phyloP scores from a whole-genome alignment of 2,329 filamentous ascomycete genomes.

The Ophiostoma australiae region DNA sequence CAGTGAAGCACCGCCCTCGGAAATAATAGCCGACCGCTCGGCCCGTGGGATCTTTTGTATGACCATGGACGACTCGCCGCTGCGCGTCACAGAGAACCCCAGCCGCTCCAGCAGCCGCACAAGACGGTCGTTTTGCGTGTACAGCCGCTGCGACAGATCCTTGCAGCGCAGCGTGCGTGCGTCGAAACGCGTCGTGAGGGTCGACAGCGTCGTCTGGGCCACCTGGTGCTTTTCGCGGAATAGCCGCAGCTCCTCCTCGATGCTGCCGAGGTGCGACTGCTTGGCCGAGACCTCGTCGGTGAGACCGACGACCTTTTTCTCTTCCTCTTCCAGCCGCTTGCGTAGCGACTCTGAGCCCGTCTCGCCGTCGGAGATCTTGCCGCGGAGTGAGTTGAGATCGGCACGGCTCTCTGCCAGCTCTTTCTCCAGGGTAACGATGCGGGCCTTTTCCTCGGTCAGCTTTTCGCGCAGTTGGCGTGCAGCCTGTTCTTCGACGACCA shows the following conservation, averaged over 20 bases:
- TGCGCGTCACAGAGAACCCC: constrained; percentile 74
- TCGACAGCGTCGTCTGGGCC: constrained; percentile 48
- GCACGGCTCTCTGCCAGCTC: constrained; percentile 61
- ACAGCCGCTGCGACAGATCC: constrained; percentile 78
- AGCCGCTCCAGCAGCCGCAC: constrained; percentile 77
- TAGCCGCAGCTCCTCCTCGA: constrained; percentile 69
- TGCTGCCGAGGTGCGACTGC: constrained; percentile 68
- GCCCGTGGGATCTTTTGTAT: constrained; percentile 66
- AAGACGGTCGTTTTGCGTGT: constrained; percentile 79
- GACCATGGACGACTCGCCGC: constrained; percentile 63
- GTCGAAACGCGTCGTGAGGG: constrained; percentile 56
- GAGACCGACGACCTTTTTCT: constrained; percentile 62
- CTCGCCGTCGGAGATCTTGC: constrained; percentile 74
- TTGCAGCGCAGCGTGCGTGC: constrained; percentile 68
- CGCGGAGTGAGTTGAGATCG: constrained; percentile 63
- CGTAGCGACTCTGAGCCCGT: constrained; percentile 75
- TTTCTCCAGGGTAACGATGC: constrained; percentile 48
- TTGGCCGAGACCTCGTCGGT: constrained; percentile 58
- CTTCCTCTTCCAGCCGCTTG: constrained; percentile 69
- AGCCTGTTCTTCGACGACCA: constrained; percentile 48
- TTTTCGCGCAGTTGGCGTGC: constrained; percentile 50
- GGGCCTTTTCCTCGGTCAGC: constrained; percentile 51
- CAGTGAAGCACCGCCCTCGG: constrained; percentile 34
- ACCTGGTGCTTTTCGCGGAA: constrained; percentile 60
- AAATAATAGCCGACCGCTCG: constrained; percentile 54